A percentile compares a stretch with the other conserved stretches of the same genome.
phyloP scores from a whole-genome alignment of 768 basidiomycete species.

The Peribolospora baueri region DNA sequence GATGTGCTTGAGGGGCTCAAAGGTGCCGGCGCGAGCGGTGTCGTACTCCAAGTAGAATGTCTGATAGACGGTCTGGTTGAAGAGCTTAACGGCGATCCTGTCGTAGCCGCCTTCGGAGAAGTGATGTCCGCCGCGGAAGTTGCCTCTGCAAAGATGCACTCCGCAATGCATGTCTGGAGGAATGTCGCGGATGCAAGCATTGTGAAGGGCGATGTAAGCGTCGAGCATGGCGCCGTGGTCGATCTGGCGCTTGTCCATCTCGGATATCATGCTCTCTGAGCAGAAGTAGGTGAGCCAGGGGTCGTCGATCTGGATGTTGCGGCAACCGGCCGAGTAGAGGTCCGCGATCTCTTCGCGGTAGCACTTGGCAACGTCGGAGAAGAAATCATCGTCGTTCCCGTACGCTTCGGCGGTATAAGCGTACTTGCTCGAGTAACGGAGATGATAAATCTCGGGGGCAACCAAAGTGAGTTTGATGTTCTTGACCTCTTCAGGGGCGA shows the following conservation, averaged over 20 bases:
- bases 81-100: conserved; percentile 15
- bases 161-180: conserved; percentile 15
- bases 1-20: conserved; percentile 14
- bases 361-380: conserved; percentile 27
- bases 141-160: conserved; percentile 15
- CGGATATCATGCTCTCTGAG: conserved; percentile 29
- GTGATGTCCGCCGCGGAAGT: conserved; percentile 7
- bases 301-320: conserved; percentile 28
- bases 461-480: conserved; percentile 47
- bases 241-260: conserved; percentile 34
- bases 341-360: conserved; percentile 27
- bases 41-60: conserved; percentile 17
- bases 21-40: conserved; percentile 14
- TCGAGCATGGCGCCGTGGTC: conserved; percentile 40
- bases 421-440: conserved; percentile 12
- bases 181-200: conserved; percentile 13
- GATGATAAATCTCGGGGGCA: conserved; percentile 31
- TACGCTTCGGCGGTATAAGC: conserved; percentile 28
- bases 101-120: conserved; percentile 16
- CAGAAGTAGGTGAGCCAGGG: conserved; percentile 40
- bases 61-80: conserved; percentile 4
- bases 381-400: conserved; percentile 36
- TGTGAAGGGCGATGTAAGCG: conserved; percentile 38
- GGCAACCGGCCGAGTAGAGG: conserved; percentile 26
- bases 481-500: conserved; percentile 22